Conservation (phyloP, 495 filamentous ascomycete genomes). For the Lasiosphaeria miniovina region DNA sequence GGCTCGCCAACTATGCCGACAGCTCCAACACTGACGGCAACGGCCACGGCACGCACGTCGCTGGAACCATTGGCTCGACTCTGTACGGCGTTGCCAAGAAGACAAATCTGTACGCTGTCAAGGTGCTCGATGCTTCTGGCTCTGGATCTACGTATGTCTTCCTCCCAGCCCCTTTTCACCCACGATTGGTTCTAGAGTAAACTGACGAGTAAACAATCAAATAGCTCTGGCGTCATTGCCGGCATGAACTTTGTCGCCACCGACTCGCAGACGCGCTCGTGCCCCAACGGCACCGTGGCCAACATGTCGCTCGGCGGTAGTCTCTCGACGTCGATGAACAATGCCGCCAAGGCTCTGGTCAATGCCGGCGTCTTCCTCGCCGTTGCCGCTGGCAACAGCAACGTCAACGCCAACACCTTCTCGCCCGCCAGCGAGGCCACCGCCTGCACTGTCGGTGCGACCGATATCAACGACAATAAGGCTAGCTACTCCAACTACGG, state of each 20-base stretch:
- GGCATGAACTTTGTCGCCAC: constrained; percentile 47
- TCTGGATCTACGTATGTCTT: constrained; percentile 42
- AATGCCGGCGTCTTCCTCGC: constrained; percentile 51
- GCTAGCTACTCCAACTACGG: constrained; percentile 66
- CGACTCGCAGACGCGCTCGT: constrained; percentile 36
- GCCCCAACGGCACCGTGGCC: constrained; percentile 43
- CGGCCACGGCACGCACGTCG: constrained; percentile 51
- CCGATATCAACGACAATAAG: constrained; percentile 43
- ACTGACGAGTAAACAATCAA: not conserved
- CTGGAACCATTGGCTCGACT: constrained; percentile 47
- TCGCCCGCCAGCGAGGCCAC: constrained; percentile 55
- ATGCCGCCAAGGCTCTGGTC: constrained; percentile 47
- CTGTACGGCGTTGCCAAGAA: constrained; percentile 51
- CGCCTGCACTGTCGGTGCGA: constrained; percentile 61
- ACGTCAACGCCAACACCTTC: constrained; percentile 43
- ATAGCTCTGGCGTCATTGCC: constrained; percentile 42
- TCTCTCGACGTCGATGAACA: constrained; percentile 52
- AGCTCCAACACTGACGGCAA: constrained; percentile 46
- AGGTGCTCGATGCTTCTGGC: constrained; percentile 49
- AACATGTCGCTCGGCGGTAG: constrained; percentile 58
- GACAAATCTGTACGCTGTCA: constrained; percentile 46
- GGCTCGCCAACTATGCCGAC: constrained; percentile 42
- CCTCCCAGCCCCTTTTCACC: constrained; percentile 28
- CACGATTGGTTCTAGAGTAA: not conserved
- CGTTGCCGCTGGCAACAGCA: constrained; percentile 56